A percentile compares a stretch with the other conserved stretches of the same genome.
phyloP scores from a whole-genome alignment of 805 yeast species.

The Pichia exigua region DNA sequence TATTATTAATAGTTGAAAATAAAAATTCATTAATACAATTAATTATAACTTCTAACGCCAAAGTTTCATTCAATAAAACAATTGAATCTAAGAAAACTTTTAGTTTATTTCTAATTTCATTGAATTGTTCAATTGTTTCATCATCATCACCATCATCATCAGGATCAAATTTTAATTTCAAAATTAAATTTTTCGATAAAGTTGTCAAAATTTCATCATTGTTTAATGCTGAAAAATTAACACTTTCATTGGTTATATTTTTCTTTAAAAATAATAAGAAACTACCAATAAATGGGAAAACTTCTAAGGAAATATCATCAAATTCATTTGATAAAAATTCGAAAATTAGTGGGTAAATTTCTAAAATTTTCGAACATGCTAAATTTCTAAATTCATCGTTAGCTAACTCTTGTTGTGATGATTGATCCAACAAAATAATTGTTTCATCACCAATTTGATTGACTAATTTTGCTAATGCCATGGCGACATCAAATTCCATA shows the following conservation, averaged over 20 bases:
- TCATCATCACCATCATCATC: constrained; percentile 51
- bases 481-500: constrained; percentile 52
- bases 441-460: constrained; percentile 72
- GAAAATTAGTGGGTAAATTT: constrained; percentile 65
- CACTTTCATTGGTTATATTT: constrained; percentile 30
- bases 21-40: constrained; percentile 42
- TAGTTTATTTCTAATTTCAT: constrained; percentile 67
- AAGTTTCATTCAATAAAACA: constrained; percentile 34
- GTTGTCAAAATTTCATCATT: constrained; percentile 48
- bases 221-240: constrained; percentile 25
- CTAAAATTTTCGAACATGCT: constrained; percentile 41
- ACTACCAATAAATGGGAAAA: constrained; percentile 72
- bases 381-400: constrained; percentile 34
- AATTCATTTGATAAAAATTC: constrained; percentile 70
- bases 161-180: constrained; percentile 77
- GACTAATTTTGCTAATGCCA: constrained; percentile 68
- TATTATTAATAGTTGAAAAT: constrained; percentile 13
- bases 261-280: constrained; percentile 66
- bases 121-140: constrained; percentile 69
- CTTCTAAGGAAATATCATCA: constrained; percentile 81
- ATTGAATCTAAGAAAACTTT: constrained; percentile 81
- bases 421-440: constrained; percentile 55
- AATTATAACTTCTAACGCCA: constrained; percentile 30
- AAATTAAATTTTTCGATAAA: constrained; percentile 59
- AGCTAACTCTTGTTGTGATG: constrained; percentile 27